Conservation (phyloP, 495 filamentous ascomycete genomes). For the Cudoniella acicularis region DNA sequence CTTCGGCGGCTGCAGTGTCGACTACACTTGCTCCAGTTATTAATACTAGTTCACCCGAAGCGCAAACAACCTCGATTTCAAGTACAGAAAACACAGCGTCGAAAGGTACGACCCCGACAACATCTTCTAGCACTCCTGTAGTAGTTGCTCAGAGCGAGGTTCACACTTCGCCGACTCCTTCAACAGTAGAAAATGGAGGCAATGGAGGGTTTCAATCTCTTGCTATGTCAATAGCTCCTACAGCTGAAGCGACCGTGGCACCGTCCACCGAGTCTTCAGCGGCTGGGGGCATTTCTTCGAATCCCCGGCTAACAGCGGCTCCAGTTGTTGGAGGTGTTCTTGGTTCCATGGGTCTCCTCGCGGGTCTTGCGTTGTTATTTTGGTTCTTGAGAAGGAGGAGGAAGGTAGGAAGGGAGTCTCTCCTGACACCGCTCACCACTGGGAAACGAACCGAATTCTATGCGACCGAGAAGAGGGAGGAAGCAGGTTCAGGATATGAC, state of each 20-base stretch:
- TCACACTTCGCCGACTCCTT: conserved; percentile 8
- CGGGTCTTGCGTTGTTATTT: conserved; percentile 40
- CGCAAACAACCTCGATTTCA: conserved; percentile 7
- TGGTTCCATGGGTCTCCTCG: conserved; percentile 42
- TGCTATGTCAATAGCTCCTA: conserved; percentile 13
- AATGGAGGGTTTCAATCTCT: conserved; percentile 23
- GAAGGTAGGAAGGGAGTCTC: conserved; percentile 36
- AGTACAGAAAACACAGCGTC: conserved; percentile 7
- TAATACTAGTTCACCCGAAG: conserved; percentile 18
- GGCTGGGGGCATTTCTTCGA: conserved; percentile 7
- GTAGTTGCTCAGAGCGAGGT: conserved; percentile 23
- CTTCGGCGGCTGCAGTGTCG: neutral
- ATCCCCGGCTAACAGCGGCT: conserved; percentile 14
- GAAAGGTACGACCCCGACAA: conserved; percentile 18
- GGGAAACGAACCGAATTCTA: conserved; percentile 29
- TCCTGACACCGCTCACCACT: conserved; percentile 43
- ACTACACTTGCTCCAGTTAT: conserved; percentile 6
- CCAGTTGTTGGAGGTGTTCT: conserved; percentile 46
- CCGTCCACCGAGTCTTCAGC: conserved; percentile 15
- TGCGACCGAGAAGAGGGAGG: conserved; percentile 36
- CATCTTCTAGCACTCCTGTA: conserved; percentile 8
- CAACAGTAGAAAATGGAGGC: conserved; percentile 1
- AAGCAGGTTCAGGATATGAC: conserved; percentile 37
- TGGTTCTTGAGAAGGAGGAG: conserved; percentile 44
- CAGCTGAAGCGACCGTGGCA: conserved; percentile 1